phyloP scores from a whole-genome alignment of 108 stramenopile genomes.

The Skeletonema potamos region DNA sequence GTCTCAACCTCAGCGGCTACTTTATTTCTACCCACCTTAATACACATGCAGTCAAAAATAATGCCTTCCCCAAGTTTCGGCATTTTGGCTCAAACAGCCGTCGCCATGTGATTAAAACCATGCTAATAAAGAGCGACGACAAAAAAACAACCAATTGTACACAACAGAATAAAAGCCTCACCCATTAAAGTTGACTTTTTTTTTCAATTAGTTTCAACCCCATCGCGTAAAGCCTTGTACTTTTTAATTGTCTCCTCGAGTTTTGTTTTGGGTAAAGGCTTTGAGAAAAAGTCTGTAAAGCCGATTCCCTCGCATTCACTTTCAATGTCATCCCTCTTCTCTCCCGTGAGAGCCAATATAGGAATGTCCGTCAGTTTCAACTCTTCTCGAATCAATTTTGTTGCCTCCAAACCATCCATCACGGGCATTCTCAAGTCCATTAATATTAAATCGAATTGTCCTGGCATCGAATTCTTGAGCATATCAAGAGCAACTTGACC shows the following conservation, averaged over 20 bases:
- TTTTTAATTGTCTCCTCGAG: neutral
- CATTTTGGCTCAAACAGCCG: too few relatives aligned
- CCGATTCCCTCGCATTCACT: constrained; percentile 29
- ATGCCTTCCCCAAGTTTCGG: too few relatives aligned
- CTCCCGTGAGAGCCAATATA: constrained; percentile 32
- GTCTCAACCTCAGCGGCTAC: too few relatives aligned
- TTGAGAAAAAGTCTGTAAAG: constrained; percentile 24
- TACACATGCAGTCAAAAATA: too few relatives aligned
- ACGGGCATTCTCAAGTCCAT: constrained; percentile 66
- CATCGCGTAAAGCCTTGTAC: neutral
- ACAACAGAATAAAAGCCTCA: too few relatives aligned
- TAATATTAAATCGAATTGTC: constrained; percentile 38
- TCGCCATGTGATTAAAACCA: too few relatives aligned
- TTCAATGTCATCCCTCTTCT: constrained; percentile 15
- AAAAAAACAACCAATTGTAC: too few relatives aligned
- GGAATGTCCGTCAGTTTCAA: constrained; percentile 29
- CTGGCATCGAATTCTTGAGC: constrained; percentile 22
- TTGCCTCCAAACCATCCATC: constrained; percentile 60
- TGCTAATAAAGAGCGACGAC: too few relatives aligned
- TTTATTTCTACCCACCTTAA: too few relatives aligned
- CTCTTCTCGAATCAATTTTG: constrained; percentile 30
- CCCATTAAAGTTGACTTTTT: too few relatives aligned
- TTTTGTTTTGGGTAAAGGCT: constrained; percentile 12
- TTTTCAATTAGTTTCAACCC: neutral
- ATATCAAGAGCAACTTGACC: constrained; percentile 52